Evolutionary conservation across 2,329 filamentous ascomycete genomes (phyloP).

Genomic region (Mycosphaerella sp.): DNA sequence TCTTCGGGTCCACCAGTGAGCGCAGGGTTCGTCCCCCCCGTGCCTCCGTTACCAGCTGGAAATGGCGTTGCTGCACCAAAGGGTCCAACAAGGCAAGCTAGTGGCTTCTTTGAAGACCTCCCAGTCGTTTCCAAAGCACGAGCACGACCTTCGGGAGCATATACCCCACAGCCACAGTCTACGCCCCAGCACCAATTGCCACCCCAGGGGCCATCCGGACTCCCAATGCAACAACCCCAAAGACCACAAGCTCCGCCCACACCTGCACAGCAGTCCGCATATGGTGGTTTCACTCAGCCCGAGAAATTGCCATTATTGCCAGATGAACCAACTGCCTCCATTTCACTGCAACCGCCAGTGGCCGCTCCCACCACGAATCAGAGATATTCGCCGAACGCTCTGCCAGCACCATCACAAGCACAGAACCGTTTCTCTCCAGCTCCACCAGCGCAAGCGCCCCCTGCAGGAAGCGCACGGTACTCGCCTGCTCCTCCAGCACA

Average conservation of each 20-base stretch:
- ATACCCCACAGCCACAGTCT: slow-evolving; percentile 24
- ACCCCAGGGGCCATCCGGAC: slow-evolving; percentile 12
- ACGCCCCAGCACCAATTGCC: slow-evolving; percentile 15
- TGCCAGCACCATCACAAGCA: slow-evolving; percentile 18
- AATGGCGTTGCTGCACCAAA: slow-evolving; percentile 6
- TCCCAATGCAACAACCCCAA: slow-evolving; percentile 16
- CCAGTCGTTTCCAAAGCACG: slow-evolving; percentile 40
- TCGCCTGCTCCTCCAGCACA: slow-evolving; percentile 49
- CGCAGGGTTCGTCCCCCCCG: slow-evolving; percentile 29
- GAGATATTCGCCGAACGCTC: slow-evolving; percentile 24
- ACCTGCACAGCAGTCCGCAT: slow-evolving; percentile 20
- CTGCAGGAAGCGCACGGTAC: slow-evolving; percentile 44
- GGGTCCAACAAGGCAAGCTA: slow-evolving; percentile 26
- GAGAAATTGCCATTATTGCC: slow-evolving; percentile 37
- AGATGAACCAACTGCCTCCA: slow-evolving; percentile 32
- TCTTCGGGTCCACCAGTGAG: slow-evolving; percentile 27
- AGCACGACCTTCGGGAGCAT: slow-evolving; percentile 24
- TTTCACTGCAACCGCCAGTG: slow-evolving; percentile 10
- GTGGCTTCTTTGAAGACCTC: slow-evolving; percentile 46
- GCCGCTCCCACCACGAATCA: slow-evolving; percentile 18
- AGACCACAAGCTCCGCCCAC: slow-evolving; percentile 19
- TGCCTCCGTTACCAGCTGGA: slow-evolving; percentile 12
- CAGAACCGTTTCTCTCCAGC: slow-evolving; percentile 23
- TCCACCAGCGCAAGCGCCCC: slow-evolving; percentile 36
- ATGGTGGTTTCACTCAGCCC: slow-evolving; percentile 36